Percentiles rank a stretch among this genome's conserved stretches.
phyloP scores from a whole-genome alignment of 768 basidiomycete species.

The Termitomyces heimii region DNA sequence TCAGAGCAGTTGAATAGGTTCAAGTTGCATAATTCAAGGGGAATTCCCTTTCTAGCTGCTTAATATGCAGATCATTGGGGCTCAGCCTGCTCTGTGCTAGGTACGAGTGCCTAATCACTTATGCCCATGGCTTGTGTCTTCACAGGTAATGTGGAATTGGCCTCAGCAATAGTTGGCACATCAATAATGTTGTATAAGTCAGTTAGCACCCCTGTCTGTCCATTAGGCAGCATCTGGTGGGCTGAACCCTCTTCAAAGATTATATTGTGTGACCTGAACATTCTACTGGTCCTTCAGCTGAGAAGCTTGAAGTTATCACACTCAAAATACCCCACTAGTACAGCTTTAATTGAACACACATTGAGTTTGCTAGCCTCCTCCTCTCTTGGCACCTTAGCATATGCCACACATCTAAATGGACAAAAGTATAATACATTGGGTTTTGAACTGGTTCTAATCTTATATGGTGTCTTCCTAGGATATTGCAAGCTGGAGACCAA shows the following conservation, averaged over 20 bases:
- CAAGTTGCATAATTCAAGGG: neutral
- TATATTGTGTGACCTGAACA: neutral
- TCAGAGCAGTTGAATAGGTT: neutral
- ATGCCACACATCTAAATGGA: neutral
- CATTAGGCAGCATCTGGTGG: neutral
- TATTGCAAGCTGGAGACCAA: neutral
- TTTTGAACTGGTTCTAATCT: neutral
- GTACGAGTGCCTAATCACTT: too few relatives aligned
- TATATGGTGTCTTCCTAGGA: neutral
- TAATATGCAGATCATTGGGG: neutral
- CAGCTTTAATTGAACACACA: neutral
- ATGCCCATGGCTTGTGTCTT: too few relatives aligned
- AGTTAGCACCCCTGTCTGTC: rapidly evolving
- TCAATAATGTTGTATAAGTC: neutral
- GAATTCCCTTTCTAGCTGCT: too few relatives aligned
- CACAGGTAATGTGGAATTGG: too few relatives aligned
- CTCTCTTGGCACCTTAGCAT: neutral
- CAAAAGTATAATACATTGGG: neutral
- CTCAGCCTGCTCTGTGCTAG: too few relatives aligned
- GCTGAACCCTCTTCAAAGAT: neutral
- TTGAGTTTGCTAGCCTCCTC: neutral
- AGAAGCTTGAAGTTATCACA: neutral
- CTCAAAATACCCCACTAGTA: neutral
- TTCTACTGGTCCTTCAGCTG: neutral
- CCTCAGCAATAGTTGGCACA: neutral